Conservation (phyloP, 2,329 filamentous ascomycete genomes). For the Fusarium armeniacum region DNA sequence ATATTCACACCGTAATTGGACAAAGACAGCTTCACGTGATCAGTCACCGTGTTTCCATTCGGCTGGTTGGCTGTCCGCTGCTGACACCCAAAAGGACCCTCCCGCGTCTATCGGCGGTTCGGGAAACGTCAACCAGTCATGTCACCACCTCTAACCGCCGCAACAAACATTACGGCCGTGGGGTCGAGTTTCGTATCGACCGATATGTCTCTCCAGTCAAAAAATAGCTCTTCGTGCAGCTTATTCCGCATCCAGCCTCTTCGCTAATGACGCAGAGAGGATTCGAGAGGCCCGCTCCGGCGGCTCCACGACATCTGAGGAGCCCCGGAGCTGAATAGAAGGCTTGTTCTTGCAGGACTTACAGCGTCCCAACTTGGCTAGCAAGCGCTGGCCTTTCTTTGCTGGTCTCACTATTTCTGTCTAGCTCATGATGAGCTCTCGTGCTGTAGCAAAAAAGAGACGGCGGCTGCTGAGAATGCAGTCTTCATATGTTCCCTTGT, state of each 20-base stretch:
- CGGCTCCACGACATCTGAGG: constrained; percentile 32
- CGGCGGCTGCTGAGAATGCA: constrained; percentile 32
- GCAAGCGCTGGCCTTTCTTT: constrained; percentile 40
- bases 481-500: constrained; percentile 39
- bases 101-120: constrained; percentile 43
- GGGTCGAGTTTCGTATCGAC: constrained; percentile 36
- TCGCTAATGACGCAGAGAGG: constrained; percentile 34
- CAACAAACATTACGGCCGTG: constrained; percentile 35
- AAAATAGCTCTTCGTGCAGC: constrained; percentile 41
- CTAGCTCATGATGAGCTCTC: constrained; percentile 8
- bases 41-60: constrained; percentile 7
- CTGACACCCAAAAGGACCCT: constrained; percentile 33
- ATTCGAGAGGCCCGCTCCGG: constrained; percentile 33
- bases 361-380: constrained; percentile 24
- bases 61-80: constrained; percentile 37
- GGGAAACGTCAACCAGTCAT: constrained; percentile 44
- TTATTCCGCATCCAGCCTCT: constrained; percentile 21
- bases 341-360: constrained; percentile 43
- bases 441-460: constrained; percentile 18
- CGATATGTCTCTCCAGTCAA: constrained; percentile 14
- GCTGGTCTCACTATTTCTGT: constrained; percentile 27
- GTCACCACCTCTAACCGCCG: constrained; percentile 45
- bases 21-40: constrained; percentile 29
- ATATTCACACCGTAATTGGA: constrained; percentile 33
- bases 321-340: constrained; percentile 38